Evolutionary conservation across 192 early-diverging fungal species (phyloP).

Genomic region (Martensiomyces pterosporus): DNA sequence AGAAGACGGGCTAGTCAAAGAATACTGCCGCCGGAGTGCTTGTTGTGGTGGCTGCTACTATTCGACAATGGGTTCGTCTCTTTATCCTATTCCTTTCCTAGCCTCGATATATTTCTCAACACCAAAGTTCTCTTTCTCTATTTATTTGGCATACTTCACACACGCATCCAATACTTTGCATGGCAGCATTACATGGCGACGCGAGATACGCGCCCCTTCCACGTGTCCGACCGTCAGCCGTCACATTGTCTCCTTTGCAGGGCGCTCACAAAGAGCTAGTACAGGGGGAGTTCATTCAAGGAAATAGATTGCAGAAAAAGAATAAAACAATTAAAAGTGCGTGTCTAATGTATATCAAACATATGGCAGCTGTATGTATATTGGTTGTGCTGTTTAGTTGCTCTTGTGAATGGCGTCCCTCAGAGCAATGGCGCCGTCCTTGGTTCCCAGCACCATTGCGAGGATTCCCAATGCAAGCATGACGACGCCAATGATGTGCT

Average conservation of each 20-base stretch:
- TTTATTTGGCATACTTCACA: background rate
- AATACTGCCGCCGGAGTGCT: background rate
- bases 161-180: background rate
- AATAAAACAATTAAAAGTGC: background rate
- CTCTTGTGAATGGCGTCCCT: background rate
- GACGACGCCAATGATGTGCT: slow-evolving; percentile 51
- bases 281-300: background rate
- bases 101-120: background rate
- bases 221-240: too few species aligned
- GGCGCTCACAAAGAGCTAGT: too few species aligned
- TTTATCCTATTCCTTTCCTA: background rate
- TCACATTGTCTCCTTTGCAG: too few species aligned
- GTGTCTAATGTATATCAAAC: background rate
- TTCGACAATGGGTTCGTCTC: background rate
- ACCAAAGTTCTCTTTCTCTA: background rate
- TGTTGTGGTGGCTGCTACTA: background rate
- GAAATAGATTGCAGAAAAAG: background rate
- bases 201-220: too few species aligned
- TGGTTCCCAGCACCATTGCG: background rate
- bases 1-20: background rate
- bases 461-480: slow-evolving; percentile 57
- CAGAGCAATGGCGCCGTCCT: background rate
- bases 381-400: too few species aligned
- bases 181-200: too few species aligned
- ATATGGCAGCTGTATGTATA: too few species aligned